Evolutionary conservation across 208 protist genomes (phyloP), one percentile per base, ranked within the genome.

Genomic region (Endotrypanum monterogeii): DNA sequence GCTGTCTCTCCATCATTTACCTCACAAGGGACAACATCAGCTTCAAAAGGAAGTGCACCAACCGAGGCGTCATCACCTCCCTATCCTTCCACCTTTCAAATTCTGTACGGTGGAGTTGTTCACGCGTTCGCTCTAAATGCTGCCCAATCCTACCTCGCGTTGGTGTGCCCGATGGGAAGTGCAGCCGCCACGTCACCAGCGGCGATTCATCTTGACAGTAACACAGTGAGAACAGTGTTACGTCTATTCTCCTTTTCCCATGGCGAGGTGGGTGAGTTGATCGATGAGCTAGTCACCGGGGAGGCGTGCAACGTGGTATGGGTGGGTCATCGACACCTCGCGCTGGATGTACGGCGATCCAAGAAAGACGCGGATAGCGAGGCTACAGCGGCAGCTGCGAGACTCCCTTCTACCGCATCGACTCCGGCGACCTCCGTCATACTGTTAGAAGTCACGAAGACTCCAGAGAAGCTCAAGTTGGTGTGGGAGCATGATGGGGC

Each of bases 251-350:
- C 71, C 9, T 81, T 81, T 56, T 5, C 76, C 55, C 0, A 54
- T n/a, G 73, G 79, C 54, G 84, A 84, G 62, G 74, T 94, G 39
- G 80, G 79, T 0, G 85, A 89, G 37, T 62, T 87, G 51, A 48
- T 96, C 25, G 81, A 71, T 7, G 89, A 96, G 73, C 62, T 89
- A 41, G 72, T 81, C 51, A 84, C 60, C 6, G 50, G 51, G 1
- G 56, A 75, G 48, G 76, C 82, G 44, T 82, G 58, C 14, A 63
- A 72, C 39, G 65, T 94, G 2, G 46, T 88, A 35, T 96, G 91
- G 91, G 75, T 84, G 18, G 87, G 82, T 0, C 67, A 73, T 23
- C 69, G 63, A 6, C 61, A 71, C 54, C 46, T 84, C 14, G 75
- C 73, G 39, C 67, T 83, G 18, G 69, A 80, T 11, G 60, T 80